Evolutionary conservation across 371 early-diverging fungal species (phyloP), one percentile per base, ranked within the genome.

Genomic region (Neoconidiobolus thromboides): DNA sequence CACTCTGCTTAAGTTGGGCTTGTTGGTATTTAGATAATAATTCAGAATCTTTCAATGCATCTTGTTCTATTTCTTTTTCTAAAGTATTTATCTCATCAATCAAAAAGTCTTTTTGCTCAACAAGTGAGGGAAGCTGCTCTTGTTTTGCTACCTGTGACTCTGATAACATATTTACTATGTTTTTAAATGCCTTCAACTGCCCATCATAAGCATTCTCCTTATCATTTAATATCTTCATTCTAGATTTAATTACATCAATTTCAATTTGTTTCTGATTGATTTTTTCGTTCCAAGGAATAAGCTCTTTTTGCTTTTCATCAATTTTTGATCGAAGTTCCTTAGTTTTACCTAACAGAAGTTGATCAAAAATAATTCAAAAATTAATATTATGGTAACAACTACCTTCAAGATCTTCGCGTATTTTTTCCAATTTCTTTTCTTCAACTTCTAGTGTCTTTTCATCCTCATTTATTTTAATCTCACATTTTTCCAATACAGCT

Each of bases 251-350:
- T 57, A 93, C 78, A 56, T 91, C 85, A 48, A 89, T 76, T 37
- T 69, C 68, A 47, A 81, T 76, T 69, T 87, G 80, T 61, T 80
- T 79, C 39, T 67, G 74, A 60, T 76, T 78, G 61, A 90, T 81
- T 68, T 83, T 83, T 61, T 83, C 86, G 36, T 74, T 74, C 88
- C 87, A 88, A 9, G 92, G 92, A 10, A 81, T 85, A n/a, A 89
- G 71, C 58, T 85, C 77, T 44, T 75, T 77, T 65, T 91, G 82
- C 60, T 85, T 81, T 26, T 73, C 75, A 64, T 86, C 86, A 26
- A 91, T 84, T 58, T 87, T 71, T 43, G 73, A 71, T 37, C 81
- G 68, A 65, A 78, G 83, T 6, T 66, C 73, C 37, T 85, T 85
- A 0, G 92, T 91, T 66, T 89, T 89, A 38, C 84, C 76, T 75